Conservation (phyloP, 495 filamentous ascomycete species). For the Aspergillus wentii region DNA sequence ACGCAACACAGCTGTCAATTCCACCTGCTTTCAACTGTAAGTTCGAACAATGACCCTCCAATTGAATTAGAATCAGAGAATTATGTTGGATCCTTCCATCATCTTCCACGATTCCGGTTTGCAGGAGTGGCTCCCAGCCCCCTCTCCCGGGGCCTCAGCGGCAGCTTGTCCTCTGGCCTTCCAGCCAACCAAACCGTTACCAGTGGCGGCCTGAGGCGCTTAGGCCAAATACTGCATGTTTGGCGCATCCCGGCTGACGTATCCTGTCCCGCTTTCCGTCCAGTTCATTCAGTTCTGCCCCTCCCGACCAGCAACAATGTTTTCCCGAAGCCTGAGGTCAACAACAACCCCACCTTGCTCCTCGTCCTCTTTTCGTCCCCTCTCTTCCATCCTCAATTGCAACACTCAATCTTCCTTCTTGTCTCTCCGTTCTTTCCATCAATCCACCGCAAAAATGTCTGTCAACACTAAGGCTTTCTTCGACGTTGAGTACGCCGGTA, state of each 20-base stretch:
- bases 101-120: not conserved
- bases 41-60: no score
- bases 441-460: constrained; percentile 61
- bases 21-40: no score
- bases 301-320: constrained; percentile 43
- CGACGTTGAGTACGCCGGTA: constrained; percentile 61
- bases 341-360: constrained; percentile 41
- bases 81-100: no score
- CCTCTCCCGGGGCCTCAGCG: no score
- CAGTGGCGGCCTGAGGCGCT: constrained; percentile 6
- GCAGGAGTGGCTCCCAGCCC: no score
- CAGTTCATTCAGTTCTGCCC: no score
- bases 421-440: constrained; percentile 54
- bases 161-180: no score
- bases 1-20: not conserved
- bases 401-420: constrained; percentile 32
- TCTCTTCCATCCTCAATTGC: constrained; percentile 37
- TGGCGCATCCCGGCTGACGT: constrained; percentile 14
- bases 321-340: constrained; percentile 44
- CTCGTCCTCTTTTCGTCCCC: constrained; percentile 40
- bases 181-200: not conserved
- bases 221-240: constrained; percentile 11
- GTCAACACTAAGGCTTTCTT: constrained; percentile 57
- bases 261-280: no score
- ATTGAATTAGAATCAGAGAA: no score